A percentile compares a stretch with the other conserved stretches of the same genome.
Conservation (phyloP, 441 rosid species). For the Brassica balearica region DNA sequence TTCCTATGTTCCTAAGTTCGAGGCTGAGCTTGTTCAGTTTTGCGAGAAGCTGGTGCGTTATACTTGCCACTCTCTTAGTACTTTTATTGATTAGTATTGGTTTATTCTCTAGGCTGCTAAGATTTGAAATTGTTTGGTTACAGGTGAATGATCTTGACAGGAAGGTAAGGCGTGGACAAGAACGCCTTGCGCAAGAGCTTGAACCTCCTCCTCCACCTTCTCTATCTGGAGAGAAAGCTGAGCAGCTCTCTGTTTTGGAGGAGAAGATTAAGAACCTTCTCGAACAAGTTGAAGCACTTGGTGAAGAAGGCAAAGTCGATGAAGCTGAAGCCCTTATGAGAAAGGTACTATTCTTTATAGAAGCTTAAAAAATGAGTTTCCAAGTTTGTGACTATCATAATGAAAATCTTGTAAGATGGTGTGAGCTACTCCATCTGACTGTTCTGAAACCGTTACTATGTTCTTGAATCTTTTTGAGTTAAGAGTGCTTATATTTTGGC, state of each 20-base stretch:
- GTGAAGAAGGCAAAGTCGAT: slow-evolving; percentile 98
- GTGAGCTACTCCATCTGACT: neutral
- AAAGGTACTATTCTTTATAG: slow-evolving; percentile 57
- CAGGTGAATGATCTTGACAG: slow-evolving; percentile 97
- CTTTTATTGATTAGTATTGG: neutral
- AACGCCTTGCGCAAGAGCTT: slow-evolving; percentile 87
- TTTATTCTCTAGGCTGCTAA: too few relatives aligned
- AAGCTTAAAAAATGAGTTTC: too few relatives aligned
- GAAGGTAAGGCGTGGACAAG: slow-evolving; percentile 95
- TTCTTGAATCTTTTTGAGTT: neutral
- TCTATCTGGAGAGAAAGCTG: slow-evolving; percentile 80
- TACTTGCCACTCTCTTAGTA: slow-evolving; percentile 15
- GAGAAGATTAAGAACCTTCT: slow-evolving; percentile 90
- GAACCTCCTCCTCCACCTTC: slow-evolving; percentile 82
- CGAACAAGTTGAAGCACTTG: slow-evolving; percentile 96
- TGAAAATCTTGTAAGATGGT: neutral
- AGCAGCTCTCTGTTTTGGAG: slow-evolving; percentile 82
- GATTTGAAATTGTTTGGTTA: slow-evolving; percentile 9
- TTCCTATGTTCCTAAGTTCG: slow-evolving; percentile 74
- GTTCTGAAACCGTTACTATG: neutral
- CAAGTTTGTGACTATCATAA: too few relatives aligned
- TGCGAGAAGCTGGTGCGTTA: slow-evolving; percentile 89
- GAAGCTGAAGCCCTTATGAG: slow-evolving; percentile 99
- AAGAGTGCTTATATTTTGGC: slow-evolving; percentile 7
- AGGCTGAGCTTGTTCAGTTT: slow-evolving; percentile 91